Conservation (phyloP, 1,284 basidiomycete genomes). For the Fereydounia khargensis region DNA sequence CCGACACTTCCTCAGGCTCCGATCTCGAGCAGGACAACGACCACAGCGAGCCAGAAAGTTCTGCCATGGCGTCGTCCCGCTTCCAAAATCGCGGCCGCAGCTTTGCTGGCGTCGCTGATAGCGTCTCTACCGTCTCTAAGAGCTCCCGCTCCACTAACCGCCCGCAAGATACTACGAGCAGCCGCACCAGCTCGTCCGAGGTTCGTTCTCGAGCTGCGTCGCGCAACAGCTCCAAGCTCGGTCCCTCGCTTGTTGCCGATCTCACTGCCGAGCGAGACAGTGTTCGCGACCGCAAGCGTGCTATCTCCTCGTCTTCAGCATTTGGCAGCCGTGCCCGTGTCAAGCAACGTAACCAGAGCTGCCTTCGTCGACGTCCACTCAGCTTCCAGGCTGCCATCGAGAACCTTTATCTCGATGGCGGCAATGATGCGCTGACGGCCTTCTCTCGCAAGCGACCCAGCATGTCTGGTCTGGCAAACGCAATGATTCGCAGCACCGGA, state of each 20-base stretch:
- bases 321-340: slow-evolving; percentile 46
- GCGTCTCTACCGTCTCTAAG: slow-evolving; percentile 1
- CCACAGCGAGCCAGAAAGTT: neutral
- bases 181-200: no score
- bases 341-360: slow-evolving; percentile 39
- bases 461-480: neutral
- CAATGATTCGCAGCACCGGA: slow-evolving; percentile 22
- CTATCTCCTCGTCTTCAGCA: slow-evolving; percentile 43
- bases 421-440: slow-evolving; percentile 17
- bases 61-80: no score
- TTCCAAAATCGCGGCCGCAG: no score
- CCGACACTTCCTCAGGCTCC: slow-evolving; percentile 25
- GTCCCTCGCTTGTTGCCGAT: slow-evolving; percentile 10
- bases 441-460: neutral
- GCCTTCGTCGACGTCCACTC: slow-evolving; percentile 33
- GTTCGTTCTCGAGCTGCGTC: no score
- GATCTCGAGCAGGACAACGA: slow-evolving; percentile 1
- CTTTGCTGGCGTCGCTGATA: no score
- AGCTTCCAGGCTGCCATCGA: slow-evolving; percentile 48
- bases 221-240: no score
- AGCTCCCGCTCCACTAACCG: slow-evolving; percentile 3
- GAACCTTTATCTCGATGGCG: slow-evolving; percentile 20
- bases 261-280: slow-evolving; percentile 18
- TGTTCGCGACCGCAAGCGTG: slow-evolving; percentile 21
- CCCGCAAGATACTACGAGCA: no score